These are phyloP conservation scores for Dryadomyces sulphureus DNA, from an alignment of 2,329 filamentous ascomycete species.

Conservation along the genomic window DNA sequence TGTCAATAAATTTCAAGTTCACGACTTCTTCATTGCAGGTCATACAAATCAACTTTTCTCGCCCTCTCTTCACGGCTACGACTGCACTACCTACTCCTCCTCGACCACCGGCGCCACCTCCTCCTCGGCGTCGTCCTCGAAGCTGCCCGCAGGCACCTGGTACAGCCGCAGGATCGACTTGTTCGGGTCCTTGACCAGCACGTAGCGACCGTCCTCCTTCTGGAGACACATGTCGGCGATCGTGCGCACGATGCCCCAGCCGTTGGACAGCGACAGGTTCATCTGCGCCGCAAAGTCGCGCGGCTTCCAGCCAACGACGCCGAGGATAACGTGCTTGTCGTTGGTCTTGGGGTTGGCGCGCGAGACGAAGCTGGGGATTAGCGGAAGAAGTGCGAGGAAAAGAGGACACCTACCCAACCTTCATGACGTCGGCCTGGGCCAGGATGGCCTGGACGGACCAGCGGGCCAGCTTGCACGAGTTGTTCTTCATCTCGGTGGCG, in stretches of 20 bases:
- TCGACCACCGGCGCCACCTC: conserved; percentile 33
- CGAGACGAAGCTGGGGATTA: conserved; percentile 65
- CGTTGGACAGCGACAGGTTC: conserved; percentile 93
- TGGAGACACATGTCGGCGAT: conserved; percentile 88
- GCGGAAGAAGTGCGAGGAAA: neutral
- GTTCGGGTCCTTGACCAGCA: conserved; percentile 84
- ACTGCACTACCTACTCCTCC: conserved; percentile 13
- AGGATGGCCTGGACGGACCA: conserved; percentile 97
- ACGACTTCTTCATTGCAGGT: neutral
- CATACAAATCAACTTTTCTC: too few species aligned
- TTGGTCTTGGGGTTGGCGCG: conserved; percentile 84
- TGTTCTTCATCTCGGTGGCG: conserved; percentile 99
- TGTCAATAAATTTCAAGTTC: too few species aligned
- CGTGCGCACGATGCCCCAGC: conserved; percentile 97
- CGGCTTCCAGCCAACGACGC: conserved; percentile 95
- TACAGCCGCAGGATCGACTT: conserved; percentile 90
- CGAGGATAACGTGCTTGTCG: conserved; percentile 87
- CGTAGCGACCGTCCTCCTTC: conserved; percentile 66
- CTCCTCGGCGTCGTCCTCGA: conserved; percentile 80
- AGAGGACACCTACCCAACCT: conserved; percentile 59
- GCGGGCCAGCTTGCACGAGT: conserved; percentile 93
- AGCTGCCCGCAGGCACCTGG: conserved; percentile 72
- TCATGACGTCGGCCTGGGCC: conserved; percentile 96
- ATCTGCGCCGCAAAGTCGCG: conserved; percentile 94
- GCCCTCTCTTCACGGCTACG: neutral